Evolutionary conservation across 345 rosid genomes (phyloP).

Genomic region (Hibiscus syriacus): DNA sequence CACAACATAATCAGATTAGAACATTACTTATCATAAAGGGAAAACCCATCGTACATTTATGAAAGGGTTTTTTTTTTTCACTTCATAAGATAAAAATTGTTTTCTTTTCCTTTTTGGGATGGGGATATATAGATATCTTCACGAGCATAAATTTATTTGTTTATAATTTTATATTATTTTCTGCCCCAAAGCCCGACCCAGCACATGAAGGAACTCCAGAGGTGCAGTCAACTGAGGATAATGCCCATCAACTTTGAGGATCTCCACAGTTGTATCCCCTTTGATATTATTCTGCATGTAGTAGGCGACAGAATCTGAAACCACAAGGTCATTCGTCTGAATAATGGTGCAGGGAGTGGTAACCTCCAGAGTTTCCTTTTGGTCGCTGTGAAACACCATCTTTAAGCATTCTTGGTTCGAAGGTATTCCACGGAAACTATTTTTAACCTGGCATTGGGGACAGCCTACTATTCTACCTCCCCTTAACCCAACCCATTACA

Average conservation of each 20-base stretch:
- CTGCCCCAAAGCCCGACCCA: constrained; percentile 30
- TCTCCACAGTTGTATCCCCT: constrained; percentile 49
- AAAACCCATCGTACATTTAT: no score
- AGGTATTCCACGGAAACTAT: no score
- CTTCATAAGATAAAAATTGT: no score
- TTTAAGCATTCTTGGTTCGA: no score
- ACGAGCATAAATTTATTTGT: no score
- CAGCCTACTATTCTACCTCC: no score
- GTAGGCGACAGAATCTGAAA: constrained; percentile 46
- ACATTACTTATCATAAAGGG: neutral
- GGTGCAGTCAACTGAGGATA: constrained; percentile 68
- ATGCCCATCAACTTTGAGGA: constrained; percentile 44
- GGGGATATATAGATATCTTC: no score
- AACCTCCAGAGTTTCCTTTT: constrained; percentile 45
- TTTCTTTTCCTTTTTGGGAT: no score
- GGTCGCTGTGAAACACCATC: constrained; percentile 52
- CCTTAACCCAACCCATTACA: no score
- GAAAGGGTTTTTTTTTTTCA: no score
- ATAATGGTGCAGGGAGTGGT: constrained; percentile 47
- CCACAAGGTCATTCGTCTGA: constrained; percentile 43
- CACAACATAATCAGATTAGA: no score
- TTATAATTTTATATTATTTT: neutral
- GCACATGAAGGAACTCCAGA: constrained; percentile 35
- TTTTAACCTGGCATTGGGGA: no score
- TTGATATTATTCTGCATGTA: constrained; percentile 59